Evolutionary conservation across 73 alveolate species (phyloP).

Genomic region (Loxodes magnus): DNA sequence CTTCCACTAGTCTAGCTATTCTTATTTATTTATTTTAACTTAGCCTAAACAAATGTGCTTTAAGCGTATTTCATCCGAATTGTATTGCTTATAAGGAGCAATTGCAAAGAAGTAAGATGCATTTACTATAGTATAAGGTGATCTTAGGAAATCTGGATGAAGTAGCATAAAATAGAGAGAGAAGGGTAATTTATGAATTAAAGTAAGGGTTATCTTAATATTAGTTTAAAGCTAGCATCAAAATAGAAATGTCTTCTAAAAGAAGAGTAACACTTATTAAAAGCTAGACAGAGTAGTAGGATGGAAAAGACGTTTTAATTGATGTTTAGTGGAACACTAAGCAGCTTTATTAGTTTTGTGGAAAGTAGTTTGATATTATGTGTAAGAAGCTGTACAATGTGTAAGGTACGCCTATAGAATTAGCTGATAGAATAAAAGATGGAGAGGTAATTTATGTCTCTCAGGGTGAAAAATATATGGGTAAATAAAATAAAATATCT

Average conservation of each 20-base stretch:
- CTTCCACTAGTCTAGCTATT: too few species aligned
- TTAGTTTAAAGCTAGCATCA: neutral
- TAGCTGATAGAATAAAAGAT: neutral
- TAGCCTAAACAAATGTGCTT: too few species aligned
- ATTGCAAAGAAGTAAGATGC: too few species aligned
- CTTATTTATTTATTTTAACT: too few species aligned
- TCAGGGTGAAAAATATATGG: constrained; percentile 1
- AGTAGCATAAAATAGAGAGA: too few species aligned
- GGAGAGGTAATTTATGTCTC: constrained; percentile 1
- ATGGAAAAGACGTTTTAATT: neutral
- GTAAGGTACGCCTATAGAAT: neutral
- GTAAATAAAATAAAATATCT: neutral
- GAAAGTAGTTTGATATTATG: neutral
- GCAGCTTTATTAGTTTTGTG: neutral
- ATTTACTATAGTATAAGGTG: too few species aligned
- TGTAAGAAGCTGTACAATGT: neutral
- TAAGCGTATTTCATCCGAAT: too few species aligned
- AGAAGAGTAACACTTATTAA: neutral
- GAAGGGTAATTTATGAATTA: neutral
- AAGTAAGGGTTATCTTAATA: neutral
- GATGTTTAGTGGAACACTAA: neutral
- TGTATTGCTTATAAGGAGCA: too few species aligned
- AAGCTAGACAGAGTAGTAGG: neutral
- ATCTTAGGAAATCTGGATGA: too few species aligned
- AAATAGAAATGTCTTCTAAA: neutral